Conservation (phyloP, 2,329 filamentous ascomycete species). For the Colletotrichum liriopes region DNA sequence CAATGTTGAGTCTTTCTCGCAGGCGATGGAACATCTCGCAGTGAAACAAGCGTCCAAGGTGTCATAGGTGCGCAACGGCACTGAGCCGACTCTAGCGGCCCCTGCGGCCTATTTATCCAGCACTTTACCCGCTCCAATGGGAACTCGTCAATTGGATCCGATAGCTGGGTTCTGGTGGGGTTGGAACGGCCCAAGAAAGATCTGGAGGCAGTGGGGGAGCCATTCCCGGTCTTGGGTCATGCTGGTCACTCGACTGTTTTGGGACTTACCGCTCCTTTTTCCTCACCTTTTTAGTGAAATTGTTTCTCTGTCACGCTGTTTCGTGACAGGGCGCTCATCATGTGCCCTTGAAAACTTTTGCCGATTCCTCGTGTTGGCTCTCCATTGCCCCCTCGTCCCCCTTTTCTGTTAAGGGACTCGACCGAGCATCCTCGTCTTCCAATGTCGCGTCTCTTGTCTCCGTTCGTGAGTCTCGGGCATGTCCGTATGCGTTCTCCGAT, state of each 20-base stretch:
- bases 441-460: background rate
- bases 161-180: slow-evolving; percentile 31
- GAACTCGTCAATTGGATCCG: slow-evolving; percentile 21
- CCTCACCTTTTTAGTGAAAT: background rate
- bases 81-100: slow-evolving; percentile 35
- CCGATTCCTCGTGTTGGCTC: background rate
- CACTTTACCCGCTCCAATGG: slow-evolving; percentile 41
- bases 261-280: slow-evolving; percentile 33
- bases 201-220: slow-evolving; percentile 15
- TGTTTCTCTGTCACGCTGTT: slow-evolving; percentile 10
- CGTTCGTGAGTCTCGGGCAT: background rate
- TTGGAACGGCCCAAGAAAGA: slow-evolving; percentile 5
- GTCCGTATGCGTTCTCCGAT: background rate
- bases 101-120: slow-evolving; percentile 37
- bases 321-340: slow-evolving; percentile 12
- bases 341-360: slow-evolving; percentile 23
- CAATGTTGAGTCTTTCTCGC: slow-evolving; percentile 1
- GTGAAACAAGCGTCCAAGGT: slow-evolving; percentile 6
- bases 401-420: slow-evolving; percentile 18
- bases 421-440: background rate
- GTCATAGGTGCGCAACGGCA: slow-evolving; percentile 42
- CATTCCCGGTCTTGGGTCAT: slow-evolving; percentile 9
- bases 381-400: background rate
- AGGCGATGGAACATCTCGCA: background rate
- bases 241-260: slow-evolving; percentile 14